Evolutionary conservation across 208 protist genomes (phyloP).

Genomic region (Acanthamoeba rhysodes): DNA sequence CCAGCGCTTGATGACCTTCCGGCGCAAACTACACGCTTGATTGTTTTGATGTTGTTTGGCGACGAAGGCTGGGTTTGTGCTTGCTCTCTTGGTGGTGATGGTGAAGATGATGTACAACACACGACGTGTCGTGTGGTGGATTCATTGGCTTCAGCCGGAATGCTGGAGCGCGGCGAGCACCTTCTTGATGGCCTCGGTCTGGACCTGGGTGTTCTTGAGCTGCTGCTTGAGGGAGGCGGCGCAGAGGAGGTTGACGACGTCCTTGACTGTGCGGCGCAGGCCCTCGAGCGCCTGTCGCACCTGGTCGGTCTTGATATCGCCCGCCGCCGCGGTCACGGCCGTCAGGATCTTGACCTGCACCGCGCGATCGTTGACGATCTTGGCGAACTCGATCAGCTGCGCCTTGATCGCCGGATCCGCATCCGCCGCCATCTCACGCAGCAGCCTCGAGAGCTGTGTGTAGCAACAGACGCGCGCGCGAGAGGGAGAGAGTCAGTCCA

Average conservation of each 20-base stretch:
- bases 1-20: neutral
- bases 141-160: neutral
- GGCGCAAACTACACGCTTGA: too few species aligned
- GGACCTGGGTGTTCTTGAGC: conserved; percentile 47
- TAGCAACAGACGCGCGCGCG: neutral
- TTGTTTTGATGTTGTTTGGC: too few species aligned
- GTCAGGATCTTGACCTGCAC: conserved; percentile 43
- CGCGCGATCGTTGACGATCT: conserved; percentile 31
- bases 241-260: neutral
- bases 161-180: conserved; percentile 20
- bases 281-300: conserved; percentile 34
- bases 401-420: conserved; percentile 20
- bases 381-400: conserved; percentile 20
- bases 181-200: conserved; percentile 51
- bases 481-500: neutral
- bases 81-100: too few species aligned
- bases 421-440: conserved; percentile 24
- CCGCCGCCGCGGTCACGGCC: conserved; percentile 7
- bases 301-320: conserved; percentile 49
- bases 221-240: conserved; percentile 48
- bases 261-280: conserved; percentile 13
- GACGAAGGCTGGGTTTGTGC: too few species aligned
- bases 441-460: neutral
- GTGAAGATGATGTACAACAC: neutral
- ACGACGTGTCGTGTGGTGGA: too few species aligned